These are phyloP conservation scores for Voacanga thouarsii DNA, from an alignment of 257 asterid species.

Conservation along the genomic window DNA sequence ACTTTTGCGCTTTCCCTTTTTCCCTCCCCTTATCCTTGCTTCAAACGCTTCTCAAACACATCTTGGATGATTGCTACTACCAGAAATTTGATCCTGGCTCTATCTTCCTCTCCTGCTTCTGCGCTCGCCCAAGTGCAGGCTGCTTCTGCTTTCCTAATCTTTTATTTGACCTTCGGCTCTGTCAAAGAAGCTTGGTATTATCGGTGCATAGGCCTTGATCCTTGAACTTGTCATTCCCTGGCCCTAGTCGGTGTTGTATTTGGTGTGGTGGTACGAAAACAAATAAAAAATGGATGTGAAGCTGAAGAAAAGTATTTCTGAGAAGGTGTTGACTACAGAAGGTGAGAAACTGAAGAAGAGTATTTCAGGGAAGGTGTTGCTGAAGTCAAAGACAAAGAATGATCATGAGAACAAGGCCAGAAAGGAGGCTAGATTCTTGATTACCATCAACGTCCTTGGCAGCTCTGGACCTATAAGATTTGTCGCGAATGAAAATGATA, in stretches of 20 bases:
- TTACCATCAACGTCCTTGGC: constrained; percentile 46
- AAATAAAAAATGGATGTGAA: constrained; percentile 13
- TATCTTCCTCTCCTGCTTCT: neutral
- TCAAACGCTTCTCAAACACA: neutral
- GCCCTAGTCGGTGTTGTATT: neutral
- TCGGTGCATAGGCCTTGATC: constrained; percentile 29
- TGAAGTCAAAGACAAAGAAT: constrained; percentile 7
- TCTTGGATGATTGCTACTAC: constrained; percentile 5
- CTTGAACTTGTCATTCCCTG: neutral
- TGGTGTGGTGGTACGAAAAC: neutral
- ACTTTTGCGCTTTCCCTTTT: neutral
- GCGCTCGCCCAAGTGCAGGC: neutral
- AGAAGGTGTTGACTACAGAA: neutral
- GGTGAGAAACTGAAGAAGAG: constrained; percentile 4
- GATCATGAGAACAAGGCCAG: neutral
- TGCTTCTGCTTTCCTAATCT: neutral
- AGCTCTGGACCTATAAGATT: constrained; percentile 64
- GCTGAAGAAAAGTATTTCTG: neutral
- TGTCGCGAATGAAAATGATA: constrained; percentile 43
- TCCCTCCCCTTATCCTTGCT: neutral
- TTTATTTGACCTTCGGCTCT: constrained; percentile 12
- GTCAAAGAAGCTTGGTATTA: constrained; percentile 23
- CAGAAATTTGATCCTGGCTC: constrained; percentile 5
- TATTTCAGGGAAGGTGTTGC: constrained; percentile 1
- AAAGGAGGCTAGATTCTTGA: constrained; percentile 31